Base-by-base conservation (phyloP, 2,329 filamentous ascomycete genomes). In the Pseudophaeomoniella oleicola region DNA sequence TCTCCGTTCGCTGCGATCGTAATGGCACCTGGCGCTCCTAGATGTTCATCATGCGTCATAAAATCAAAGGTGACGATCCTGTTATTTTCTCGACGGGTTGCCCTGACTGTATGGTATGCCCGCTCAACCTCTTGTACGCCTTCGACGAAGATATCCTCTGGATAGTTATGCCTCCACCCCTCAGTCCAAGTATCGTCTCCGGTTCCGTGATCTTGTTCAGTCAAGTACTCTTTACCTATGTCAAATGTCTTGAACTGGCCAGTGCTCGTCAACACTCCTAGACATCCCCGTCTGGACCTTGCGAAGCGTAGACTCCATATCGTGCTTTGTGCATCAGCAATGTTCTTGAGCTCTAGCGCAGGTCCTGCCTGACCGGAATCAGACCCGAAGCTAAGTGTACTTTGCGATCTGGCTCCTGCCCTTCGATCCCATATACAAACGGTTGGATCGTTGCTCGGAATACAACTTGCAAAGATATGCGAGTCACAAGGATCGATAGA, bases 261-360 rank as follows among this genome's bases (percentile, higher is more conserved):
- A 2, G 61, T 67, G 46, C 65, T 77, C 0, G 72, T 69, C 30
- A 76, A 61, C 10, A 74, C 64, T 5, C 69, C 72, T 29, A 78
- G 62, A 15, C 64, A 69, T 10, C 71, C 72, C 38, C 69, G 59
- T 48, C 67, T 71, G 4, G 64, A 67, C 15, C 69, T 71, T 3
- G 69, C 75, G 46, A 74, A 78, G 5, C 72, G 65, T 38, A 78
- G 51, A 50, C 71, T 76, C 72, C 72, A 77, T 31, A 78, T 72
- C 2, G 63, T 63, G 9, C 69, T 60, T 14, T 62, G 61, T 0
- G 62, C 52, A 19, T 70, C 62, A 11, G 75, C 61, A 1, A 69
- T 63, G 36, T 70, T 67, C 38, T 62, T 63, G 38, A 76, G 63
- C 37, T 75, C 71, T n/a, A 78, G 56, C 1, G 74, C 67, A 13